Percentiles rank a stretch among this genome's conserved stretches.
Conservation (phyloP, 345 rosid species). For the Psidium friedrichsthalianum region DNA sequence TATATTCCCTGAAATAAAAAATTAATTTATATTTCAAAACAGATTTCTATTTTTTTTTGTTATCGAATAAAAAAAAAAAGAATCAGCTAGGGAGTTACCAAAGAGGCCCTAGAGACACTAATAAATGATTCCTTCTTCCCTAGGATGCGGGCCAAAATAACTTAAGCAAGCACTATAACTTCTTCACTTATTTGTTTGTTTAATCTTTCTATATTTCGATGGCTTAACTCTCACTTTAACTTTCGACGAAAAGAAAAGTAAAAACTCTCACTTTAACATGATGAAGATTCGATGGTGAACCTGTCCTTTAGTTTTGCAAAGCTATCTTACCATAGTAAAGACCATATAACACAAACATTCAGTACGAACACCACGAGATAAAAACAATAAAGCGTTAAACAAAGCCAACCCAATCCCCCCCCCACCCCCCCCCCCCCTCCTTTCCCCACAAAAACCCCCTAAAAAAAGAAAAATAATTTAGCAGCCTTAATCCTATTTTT, state of each 20-base stretch:
- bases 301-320: neutral
- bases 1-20: no score
- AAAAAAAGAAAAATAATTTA: neutral
- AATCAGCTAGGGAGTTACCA: no score
- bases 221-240: no score
- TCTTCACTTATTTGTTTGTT: neutral
- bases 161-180: neutral
- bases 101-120: no score
- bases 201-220: no score
- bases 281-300: neutral
- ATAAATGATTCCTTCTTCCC: no score
- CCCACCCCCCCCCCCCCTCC: neutral
- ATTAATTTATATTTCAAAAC: no score
- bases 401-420: no score
- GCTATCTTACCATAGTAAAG: neutral
- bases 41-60: no score
- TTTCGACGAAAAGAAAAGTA: no score
- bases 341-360: neutral
- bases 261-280: neutral
- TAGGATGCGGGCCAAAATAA: neutral
- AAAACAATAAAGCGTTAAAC: neutral
- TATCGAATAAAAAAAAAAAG: no score
- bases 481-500: neutral
- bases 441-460: neutral
- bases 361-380: neutral